Evolutionary conservation across 108 stramenopile species (phyloP).

Genomic region (Seminavis robusta): DNA sequence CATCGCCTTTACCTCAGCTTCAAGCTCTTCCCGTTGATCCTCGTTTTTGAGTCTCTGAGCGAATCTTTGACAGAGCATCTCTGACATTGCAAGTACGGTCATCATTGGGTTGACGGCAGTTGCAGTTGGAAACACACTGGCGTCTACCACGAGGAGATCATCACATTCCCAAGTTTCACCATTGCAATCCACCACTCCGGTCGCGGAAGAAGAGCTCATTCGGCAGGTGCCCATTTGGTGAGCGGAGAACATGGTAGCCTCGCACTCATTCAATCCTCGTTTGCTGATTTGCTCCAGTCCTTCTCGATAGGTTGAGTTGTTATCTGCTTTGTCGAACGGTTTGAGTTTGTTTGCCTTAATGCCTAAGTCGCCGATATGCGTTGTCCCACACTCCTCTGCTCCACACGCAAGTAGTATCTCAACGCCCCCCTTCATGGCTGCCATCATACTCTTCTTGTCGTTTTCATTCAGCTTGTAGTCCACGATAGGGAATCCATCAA

Average conservation of each 20-base stretch:
- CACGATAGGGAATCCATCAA: constrained; percentile 4
- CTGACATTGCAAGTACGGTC: constrained; percentile 18
- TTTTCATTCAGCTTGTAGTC: constrained; percentile 1
- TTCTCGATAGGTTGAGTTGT: constrained; percentile 9
- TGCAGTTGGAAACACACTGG: constrained; percentile 53
- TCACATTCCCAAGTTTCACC: constrained; percentile 60
- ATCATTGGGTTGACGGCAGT: constrained; percentile 62
- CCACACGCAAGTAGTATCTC: constrained; percentile 5
- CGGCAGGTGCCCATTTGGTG: constrained; percentile 66
- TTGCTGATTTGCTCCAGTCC: not conserved
- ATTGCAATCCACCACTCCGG: constrained; percentile 37
- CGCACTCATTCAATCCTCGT: not conserved
- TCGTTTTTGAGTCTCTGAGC: constrained; percentile 5
- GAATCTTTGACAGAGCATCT: constrained; percentile 12
- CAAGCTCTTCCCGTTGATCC: too few species aligned
- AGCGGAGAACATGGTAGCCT: constrained; percentile 28
- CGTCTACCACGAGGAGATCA: constrained; percentile 57
- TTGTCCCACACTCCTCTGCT: constrained; percentile 3
- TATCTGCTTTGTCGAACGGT: not conserved
- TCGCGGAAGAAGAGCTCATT: constrained; percentile 25
- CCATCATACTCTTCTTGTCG: constrained; percentile 13
- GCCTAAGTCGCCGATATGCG: constrained; percentile 2
- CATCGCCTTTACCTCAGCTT: too few species aligned
- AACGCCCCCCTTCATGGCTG: constrained; percentile 3
- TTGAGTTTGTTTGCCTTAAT: not conserved